Evolutionary conservation across 1,139 yeast species (phyloP).

Genomic region (Taphrina flavorubra): DNA sequence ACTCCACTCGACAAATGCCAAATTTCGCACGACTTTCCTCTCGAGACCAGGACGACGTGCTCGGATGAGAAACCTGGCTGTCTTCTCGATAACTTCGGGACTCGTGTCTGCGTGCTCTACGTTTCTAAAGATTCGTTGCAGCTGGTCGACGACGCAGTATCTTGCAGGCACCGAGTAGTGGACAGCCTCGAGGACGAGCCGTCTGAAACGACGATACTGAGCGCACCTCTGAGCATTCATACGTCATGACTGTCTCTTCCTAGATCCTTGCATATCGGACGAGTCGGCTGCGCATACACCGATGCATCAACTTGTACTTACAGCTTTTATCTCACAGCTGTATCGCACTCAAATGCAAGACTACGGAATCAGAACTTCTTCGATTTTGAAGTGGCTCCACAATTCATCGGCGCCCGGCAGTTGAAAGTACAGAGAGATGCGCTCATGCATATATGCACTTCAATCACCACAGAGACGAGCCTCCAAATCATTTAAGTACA

Average conservation of each 20-base stretch:
- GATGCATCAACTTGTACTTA: too few species aligned
- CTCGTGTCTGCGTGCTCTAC: background rate
- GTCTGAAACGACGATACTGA: constrained; percentile 16
- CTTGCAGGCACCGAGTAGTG: constrained; percentile 28
- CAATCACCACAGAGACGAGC: background rate
- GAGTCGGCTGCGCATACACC: too few species aligned
- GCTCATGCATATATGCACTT: background rate
- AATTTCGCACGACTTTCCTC: constrained; percentile 25
- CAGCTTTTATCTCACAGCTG: too few species aligned
- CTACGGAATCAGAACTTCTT: too few species aligned
- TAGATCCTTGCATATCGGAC: too few species aligned
- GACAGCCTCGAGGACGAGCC: constrained; percentile 27
- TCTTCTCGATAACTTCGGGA: constrained; percentile 22
- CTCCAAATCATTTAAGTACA: background rate
- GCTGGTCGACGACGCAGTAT: constrained; percentile 3
- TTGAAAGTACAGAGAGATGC: background rate
- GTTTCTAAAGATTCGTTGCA: constrained; percentile 10
- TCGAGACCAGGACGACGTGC: constrained; percentile 22
- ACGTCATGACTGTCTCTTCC: background rate
- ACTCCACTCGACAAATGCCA: constrained; percentile 28
- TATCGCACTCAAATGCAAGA: too few species aligned
- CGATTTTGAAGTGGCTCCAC: background rate
- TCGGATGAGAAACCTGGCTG: constrained; percentile 13
- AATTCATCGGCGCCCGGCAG: background rate
- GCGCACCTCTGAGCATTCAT: constrained; percentile 24